These are phyloP conservation scores for Entomophthora muscae DNA, from an alignment of 371 early-diverging fungal genomes.

Conservation along the genomic window DNA sequence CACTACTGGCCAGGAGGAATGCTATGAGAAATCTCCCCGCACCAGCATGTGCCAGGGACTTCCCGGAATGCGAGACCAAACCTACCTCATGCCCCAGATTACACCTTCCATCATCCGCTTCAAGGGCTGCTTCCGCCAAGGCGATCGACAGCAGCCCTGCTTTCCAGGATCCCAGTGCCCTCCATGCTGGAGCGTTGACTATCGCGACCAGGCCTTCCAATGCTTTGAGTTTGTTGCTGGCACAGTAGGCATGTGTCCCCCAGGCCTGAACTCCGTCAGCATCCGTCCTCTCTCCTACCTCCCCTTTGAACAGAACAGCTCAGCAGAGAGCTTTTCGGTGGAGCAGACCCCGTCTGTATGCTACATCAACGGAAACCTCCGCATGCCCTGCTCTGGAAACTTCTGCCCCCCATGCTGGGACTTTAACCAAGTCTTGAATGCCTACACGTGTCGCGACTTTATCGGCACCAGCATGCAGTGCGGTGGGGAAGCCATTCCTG, in stretches of 20 bases:
- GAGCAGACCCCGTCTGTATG: background rate
- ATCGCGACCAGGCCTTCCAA: background rate
- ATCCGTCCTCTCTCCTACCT: background rate
- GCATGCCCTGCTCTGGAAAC: background rate
- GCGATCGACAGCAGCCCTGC: background rate
- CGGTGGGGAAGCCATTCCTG: no score
- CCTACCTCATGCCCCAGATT: background rate
- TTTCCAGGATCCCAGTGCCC: background rate
- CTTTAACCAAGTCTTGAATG: background rate
- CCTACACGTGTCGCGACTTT: background rate
- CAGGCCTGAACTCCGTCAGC: background rate
- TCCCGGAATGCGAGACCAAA: background rate
- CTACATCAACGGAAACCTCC: background rate
- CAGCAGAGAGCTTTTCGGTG: background rate
- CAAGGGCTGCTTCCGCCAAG: background rate
- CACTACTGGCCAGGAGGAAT: background rate
- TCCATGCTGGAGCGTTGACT: background rate
- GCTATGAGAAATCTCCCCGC: background rate
- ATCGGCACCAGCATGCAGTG: no score
- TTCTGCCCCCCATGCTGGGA: background rate
- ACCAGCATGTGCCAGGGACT: background rate
- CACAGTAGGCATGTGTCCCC: background rate
- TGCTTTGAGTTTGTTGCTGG: background rate
- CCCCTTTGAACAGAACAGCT: background rate
- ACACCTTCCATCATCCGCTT: background rate